phyloP scores from a whole-genome alignment of 805 yeast genomes.

The Brettanomyces anomalus region DNA sequence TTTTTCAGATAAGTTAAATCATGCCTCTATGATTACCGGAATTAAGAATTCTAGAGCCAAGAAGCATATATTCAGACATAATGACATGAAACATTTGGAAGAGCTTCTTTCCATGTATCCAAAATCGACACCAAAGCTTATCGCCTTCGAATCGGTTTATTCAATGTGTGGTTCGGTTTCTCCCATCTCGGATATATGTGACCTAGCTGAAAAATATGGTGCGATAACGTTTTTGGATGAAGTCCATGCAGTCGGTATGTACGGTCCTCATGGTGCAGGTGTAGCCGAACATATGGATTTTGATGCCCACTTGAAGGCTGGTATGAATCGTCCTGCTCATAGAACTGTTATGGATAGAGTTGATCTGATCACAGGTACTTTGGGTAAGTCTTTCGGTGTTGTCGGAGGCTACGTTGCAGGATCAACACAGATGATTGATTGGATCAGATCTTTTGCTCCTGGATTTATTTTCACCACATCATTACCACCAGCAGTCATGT shows the following conservation, averaged over 20 bases:
- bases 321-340: slow-evolving; percentile 43
- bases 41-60: slow-evolving; percentile 81
- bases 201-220: slow-evolving; percentile 94
- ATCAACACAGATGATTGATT: slow-evolving; percentile 71
- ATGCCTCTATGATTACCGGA: slow-evolving; percentile 97
- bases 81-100: slow-evolving; percentile 80
- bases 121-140: slow-evolving; percentile 79
- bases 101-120: slow-evolving; percentile 71
- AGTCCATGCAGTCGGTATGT: slow-evolving; percentile 98
- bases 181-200: slow-evolving; percentile 87
- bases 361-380: slow-evolving; percentile 94
- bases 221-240: slow-evolving; percentile 96
- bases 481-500: slow-evolving; percentile 96
- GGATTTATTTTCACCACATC: slow-evolving; percentile 97
- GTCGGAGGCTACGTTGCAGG: slow-evolving; percentile 99
- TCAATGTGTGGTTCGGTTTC: slow-evolving; percentile 98
- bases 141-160: slow-evolving; percentile 95
- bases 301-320: slow-evolving; percentile 65
- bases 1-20: slow-evolving; percentile 88
- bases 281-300: slow-evolving; percentile 96
- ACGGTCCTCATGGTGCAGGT: slow-evolving; percentile 99
- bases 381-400: slow-evolving; percentile 94
- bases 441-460: slow-evolving; percentile 94
- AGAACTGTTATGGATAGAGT: slow-evolving; percentile 77
- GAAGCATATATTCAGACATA: slow-evolving; percentile 88